Percentiles rank a stretch among this genome's conserved stretches.
Evolutionary conservation across 805 yeast genomes (phyloP).

Genomic region (Saccharomycopsis schoenii): DNA sequence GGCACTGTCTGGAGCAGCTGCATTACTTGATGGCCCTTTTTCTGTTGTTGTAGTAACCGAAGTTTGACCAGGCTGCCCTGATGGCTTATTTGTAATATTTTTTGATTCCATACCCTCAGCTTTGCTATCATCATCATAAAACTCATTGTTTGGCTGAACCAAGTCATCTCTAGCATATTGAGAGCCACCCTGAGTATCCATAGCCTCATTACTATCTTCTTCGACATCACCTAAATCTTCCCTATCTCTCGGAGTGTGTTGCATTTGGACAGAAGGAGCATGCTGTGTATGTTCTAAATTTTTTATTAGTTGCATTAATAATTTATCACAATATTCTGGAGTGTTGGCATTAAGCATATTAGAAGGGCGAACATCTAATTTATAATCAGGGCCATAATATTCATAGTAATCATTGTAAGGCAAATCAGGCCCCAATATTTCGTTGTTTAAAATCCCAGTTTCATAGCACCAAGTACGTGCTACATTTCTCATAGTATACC

Average conservation of each 20-base stretch:
- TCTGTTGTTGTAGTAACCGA: neutral
- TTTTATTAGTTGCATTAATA: conserved; percentile 62
- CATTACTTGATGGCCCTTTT: neutral
- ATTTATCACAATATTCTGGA: conserved; percentile 82
- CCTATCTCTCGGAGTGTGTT: conserved; percentile 78
- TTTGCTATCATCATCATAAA: conserved; percentile 55
- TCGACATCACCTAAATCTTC: conserved; percentile 82
- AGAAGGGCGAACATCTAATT: conserved; percentile 87
- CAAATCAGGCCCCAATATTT: conserved; percentile 60
- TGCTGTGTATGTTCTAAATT: conserved; percentile 85
- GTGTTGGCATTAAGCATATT: conserved; percentile 96
- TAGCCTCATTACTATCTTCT: conserved; percentile 70
- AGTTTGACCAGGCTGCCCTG: neutral
- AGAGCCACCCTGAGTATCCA: conserved; percentile 88
- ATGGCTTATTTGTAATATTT: conserved; percentile 3
- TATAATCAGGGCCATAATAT: conserved; percentile 95
- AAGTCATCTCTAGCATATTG: conserved; percentile 71
- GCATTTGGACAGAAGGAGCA: conserved; percentile 96
- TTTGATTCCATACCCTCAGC: conserved; percentile 25
- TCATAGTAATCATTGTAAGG: conserved; percentile 96
- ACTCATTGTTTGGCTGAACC: conserved; percentile 67
- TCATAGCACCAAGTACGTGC: conserved; percentile 94
- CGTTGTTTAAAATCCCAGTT: conserved; percentile 77
- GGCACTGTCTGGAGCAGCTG: neutral
- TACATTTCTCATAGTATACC: conserved; percentile 95